Base-by-base conservation (phyloP, 176 grass and related monocot genomes). In the Poa annua region DNA sequence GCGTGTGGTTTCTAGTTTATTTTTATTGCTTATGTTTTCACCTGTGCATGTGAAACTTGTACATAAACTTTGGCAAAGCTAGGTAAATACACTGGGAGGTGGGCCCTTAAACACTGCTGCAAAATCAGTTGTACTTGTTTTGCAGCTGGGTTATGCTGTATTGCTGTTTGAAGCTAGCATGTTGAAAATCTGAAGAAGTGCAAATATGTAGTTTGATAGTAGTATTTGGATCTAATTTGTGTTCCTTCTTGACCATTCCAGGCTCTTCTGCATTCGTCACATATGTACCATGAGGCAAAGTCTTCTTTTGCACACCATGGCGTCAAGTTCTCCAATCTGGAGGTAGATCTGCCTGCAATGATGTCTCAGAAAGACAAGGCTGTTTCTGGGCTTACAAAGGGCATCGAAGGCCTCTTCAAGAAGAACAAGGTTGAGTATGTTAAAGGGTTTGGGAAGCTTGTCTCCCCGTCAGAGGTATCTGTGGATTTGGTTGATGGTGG, bases 281-380 rank as follows among this genome's bases (percentile, higher is more conserved):
- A 97, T 44, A 97, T 97, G 94, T 97, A 93, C 56, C 87, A 97
- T 86, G 91, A 97, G 75, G 94, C 94, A 0, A 90, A 88, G 77
- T 67, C 55, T 89, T 80, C 91, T 74, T 97, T 97, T 42, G 34
- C 88, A 67, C 91, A 78, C 57, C 92, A 94, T 78, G 92, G 92
- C 36, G 76, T 97, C 34, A 97, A 97, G 72, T 91, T 97, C 21
- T 82, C 89, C 75, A 84, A 91, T 69, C 75, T 97, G 44, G 88
- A 97, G 81, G 54, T 97, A 3, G 94, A 97, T 66, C 75, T 97
- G 47, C 81, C 82, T 65, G 94, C 94, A 17, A 97, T 93, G 94
- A 84, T 93, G 94, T 55, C 91, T 59, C 94, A 97, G 56, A 97
- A 97, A 88, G 89, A 93, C 81, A 97, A 97, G 39, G 94, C 94